Evolutionary conservation across 495 filamentous ascomycete species (phyloP).

Genomic region (Diplogelasinospora grovesii): DNA sequence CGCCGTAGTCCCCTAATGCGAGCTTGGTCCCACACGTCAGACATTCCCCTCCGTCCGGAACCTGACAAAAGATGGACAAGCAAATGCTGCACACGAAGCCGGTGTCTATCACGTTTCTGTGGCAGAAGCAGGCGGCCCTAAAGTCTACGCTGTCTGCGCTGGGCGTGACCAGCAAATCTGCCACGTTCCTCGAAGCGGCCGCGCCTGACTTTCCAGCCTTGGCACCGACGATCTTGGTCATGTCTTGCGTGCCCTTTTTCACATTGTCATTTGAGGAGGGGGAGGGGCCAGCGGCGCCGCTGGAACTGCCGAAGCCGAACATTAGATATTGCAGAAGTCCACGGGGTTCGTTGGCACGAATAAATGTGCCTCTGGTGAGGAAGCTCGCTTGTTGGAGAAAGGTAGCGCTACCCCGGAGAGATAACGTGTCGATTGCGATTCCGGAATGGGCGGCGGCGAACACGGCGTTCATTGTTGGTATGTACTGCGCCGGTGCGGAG

Average conservation of each 20-base stretch:
- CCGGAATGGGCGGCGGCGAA: slow-evolving; percentile 83
- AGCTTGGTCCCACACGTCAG: slow-evolving; percentile 87
- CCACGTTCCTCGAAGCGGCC: slow-evolving; percentile 7
- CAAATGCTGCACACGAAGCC: slow-evolving; percentile 96
- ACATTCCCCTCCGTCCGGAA: slow-evolving; percentile 56
- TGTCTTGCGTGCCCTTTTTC: not conserved
- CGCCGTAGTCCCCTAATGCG: slow-evolving; percentile 65
- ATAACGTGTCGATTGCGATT: slow-evolving; percentile 85
- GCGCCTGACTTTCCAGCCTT: not conserved
- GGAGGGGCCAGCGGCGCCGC: slow-evolving; percentile 1
- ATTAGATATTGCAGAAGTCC: slow-evolving; percentile 87
- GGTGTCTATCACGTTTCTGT: slow-evolving; percentile 81
- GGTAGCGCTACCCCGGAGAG: slow-evolving; percentile 72
- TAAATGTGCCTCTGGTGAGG: slow-evolving; percentile 82
- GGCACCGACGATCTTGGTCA: too few species aligned
- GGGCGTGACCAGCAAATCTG: slow-evolving; percentile 57
- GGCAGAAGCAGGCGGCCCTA: slow-evolving; percentile 94
- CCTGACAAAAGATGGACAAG: slow-evolving; percentile 62
- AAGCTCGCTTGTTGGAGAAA: slow-evolving; percentile 93
- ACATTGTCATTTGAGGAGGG: not conserved
- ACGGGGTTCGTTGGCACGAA: slow-evolving; percentile 53
- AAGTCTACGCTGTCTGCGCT: slow-evolving; percentile 90
- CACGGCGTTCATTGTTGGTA: slow-evolving; percentile 94
- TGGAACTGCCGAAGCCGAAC: slow-evolving; percentile 69
- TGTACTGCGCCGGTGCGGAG: slow-evolving; percentile 83